Conservation (phyloP, 176 grass and related monocot species). For the Musa itinerans region DNA sequence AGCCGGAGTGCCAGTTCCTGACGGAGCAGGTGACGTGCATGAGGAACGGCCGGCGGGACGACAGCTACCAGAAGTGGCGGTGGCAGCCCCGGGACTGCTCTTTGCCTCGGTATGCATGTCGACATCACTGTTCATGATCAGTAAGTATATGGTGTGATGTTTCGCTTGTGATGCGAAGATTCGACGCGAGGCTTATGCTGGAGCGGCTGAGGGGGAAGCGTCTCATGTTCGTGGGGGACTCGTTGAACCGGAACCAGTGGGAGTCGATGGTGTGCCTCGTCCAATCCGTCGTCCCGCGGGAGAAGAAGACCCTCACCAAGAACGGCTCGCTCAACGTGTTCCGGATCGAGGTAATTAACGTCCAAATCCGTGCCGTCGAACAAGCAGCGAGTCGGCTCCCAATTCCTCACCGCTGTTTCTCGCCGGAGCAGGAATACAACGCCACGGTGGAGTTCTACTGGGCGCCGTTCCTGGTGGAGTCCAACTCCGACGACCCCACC, state of each 20-base stretch:
- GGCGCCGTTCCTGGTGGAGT: slow-evolving; percentile 74
- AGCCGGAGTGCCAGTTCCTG: slow-evolving; percentile 70
- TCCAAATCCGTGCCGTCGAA: neutral
- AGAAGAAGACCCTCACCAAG: slow-evolving; percentile 24
- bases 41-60: slow-evolving; percentile 78
- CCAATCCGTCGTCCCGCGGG: slow-evolving; percentile 24
- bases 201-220: slow-evolving; percentile 30
- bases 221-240: slow-evolving; percentile 38
- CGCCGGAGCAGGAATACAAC: slow-evolving; percentile 35
- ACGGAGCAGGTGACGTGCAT: slow-evolving; percentile 81
- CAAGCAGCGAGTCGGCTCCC: neutral
- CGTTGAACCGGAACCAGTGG: slow-evolving; percentile 37
- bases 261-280: slow-evolving; percentile 41
- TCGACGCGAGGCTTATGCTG: slow-evolving; percentile 26
- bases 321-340: slow-evolving; percentile 25
- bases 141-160: neutral
- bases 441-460: slow-evolving; percentile 87
- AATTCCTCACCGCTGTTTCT: neutral
- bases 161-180: slow-evolving; percentile 12
- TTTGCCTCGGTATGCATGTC: slow-evolving; percentile 46
- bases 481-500: slow-evolving; percentile 58
- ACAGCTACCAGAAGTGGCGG: slow-evolving; percentile 78
- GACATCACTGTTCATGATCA: neutral
- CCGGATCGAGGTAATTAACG: slow-evolving; percentile 13
- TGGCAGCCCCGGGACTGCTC: slow-evolving; percentile 73